Conservation (phyloP, 352 stramenopile species). For the Pythium phragmiticola region DNA sequence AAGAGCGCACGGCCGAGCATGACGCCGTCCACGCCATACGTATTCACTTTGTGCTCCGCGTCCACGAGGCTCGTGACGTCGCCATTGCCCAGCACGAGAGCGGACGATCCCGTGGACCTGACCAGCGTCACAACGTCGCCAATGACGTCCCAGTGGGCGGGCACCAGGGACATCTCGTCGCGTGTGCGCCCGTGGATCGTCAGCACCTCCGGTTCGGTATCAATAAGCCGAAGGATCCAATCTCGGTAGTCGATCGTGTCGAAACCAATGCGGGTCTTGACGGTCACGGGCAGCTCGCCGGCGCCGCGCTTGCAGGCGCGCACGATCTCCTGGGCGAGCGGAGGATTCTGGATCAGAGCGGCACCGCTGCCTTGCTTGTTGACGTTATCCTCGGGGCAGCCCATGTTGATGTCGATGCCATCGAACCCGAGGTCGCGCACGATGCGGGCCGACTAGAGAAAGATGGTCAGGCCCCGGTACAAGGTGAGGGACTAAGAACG, state of each 20-base stretch:
- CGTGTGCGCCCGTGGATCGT: conserved; percentile 77
- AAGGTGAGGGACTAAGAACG: neutral
- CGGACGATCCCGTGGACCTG: conserved; percentile 43
- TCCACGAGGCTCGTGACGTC: conserved; percentile 70
- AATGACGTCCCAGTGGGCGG: conserved; percentile 81
- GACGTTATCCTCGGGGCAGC: conserved; percentile 72
- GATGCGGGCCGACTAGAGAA: conserved; percentile 62
- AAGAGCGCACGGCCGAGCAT: conserved; percentile 81
- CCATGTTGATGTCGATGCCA: conserved; percentile 88
- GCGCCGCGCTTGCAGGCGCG: conserved; percentile 65
- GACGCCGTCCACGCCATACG: conserved; percentile 72
- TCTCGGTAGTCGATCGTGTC: conserved; percentile 74
- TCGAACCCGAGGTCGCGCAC: conserved; percentile 80
- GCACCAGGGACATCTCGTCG: conserved; percentile 82
- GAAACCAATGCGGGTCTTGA: conserved; percentile 84
- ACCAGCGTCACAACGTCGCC: conserved; percentile 64
- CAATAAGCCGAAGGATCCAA: conserved; percentile 70
- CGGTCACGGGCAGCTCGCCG: conserved; percentile 58
- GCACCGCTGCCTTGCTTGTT: conserved; percentile 79
- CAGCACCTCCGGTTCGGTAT: conserved; percentile 66
- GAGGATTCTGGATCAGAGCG: conserved; percentile 60
- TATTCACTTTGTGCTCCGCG: conserved; percentile 58
- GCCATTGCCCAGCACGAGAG: conserved; percentile 79
- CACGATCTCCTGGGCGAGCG: conserved; percentile 64
- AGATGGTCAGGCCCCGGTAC: neutral